Evolutionary conservation across 2,329 filamentous ascomycete genomes (phyloP).

Genomic region (Phaeoacremonium minimum): DNA sequence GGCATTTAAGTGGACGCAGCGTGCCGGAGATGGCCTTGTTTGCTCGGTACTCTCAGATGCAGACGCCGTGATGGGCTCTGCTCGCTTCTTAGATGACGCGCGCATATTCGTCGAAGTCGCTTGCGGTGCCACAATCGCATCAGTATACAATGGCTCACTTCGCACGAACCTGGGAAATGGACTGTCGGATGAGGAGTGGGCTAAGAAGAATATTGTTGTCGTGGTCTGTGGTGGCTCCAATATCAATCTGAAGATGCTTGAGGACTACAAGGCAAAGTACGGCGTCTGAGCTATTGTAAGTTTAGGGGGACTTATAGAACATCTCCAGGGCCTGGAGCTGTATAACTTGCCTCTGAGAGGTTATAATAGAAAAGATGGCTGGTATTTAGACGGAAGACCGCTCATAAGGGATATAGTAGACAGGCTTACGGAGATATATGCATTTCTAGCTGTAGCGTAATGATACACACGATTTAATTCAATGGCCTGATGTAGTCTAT

Average conservation of each 20-base stretch:
- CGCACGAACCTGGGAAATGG: slow-evolving; percentile 53
- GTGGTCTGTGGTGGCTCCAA: slow-evolving; percentile 79
- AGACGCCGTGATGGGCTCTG: slow-evolving; percentile 74
- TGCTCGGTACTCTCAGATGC: slow-evolving; percentile 66
- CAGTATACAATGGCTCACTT: slow-evolving; percentile 61
- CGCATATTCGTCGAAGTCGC: slow-evolving; percentile 76
- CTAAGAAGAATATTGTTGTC: slow-evolving; percentile 70
- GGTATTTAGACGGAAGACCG: too few species aligned
- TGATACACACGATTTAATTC: too few species aligned
- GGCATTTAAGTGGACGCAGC: slow-evolving; percentile 54
- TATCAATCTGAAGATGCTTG: slow-evolving; percentile 58
- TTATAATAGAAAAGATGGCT: too few species aligned
- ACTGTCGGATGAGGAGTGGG: slow-evolving; percentile 52
- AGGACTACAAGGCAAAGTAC: slow-evolving; percentile 50
- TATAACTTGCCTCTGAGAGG: too few species aligned
- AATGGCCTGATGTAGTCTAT: slow-evolving; percentile 13
- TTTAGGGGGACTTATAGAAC: too few species aligned
- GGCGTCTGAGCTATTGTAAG: too few species aligned
- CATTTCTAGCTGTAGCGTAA: too few species aligned
- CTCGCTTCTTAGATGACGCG: slow-evolving; percentile 77
- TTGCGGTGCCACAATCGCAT: slow-evolving; percentile 75
- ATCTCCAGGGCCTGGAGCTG: too few species aligned
- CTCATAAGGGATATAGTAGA: too few species aligned
- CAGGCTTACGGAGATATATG: too few species aligned
- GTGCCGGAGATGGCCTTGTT: slow-evolving; percentile 33